Conservation (phyloP, 108 stramenopile genomes). For the Discostella stelligeroides region DNA sequence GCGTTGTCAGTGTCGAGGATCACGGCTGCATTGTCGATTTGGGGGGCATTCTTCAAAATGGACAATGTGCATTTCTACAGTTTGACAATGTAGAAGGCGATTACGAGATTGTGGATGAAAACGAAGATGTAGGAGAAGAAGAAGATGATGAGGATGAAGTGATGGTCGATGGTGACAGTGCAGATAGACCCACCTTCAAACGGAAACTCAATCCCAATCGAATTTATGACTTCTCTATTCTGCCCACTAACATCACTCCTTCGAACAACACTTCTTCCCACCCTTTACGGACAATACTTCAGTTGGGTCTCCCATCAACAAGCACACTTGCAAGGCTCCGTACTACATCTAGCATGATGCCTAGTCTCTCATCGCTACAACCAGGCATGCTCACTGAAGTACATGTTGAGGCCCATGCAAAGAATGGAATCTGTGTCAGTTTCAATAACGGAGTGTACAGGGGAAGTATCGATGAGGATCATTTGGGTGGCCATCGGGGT, state of each 20-base stretch:
- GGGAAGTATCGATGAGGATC: slow-evolving; percentile 71
- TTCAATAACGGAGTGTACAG: slow-evolving; percentile 82
- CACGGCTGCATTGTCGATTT: slow-evolving; percentile 85
- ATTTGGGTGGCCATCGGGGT: slow-evolving; percentile 63
- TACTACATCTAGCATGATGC: slow-evolving; percentile 25
- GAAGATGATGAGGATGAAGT: slow-evolving; percentile 5
- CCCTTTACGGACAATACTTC: too few relatives aligned
- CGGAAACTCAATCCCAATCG: slow-evolving; percentile 52
- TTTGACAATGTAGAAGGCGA: slow-evolving; percentile 69
- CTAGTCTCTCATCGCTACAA: slow-evolving; percentile 50
- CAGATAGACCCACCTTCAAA: not conserved
- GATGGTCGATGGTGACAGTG: not conserved
- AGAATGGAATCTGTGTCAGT: slow-evolving; percentile 81
- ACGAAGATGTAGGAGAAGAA: slow-evolving; percentile 27
- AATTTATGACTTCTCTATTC: slow-evolving; percentile 55
- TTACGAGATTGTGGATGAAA: slow-evolving; percentile 40
- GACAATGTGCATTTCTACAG: too few relatives aligned
- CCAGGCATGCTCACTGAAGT: slow-evolving; percentile 75
- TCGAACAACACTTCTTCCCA: slow-evolving; percentile 28
- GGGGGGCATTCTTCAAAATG: slow-evolving; percentile 71
- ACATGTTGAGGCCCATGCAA: slow-evolving; percentile 70
- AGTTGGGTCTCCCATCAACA: not conserved
- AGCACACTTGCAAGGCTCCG: slow-evolving; percentile 21
- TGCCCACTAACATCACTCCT: slow-evolving; percentile 8
- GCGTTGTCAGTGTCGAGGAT: slow-evolving; percentile 71